phyloP scores from a whole-genome alignment of 1,284 basidiomycete species.

The Tilletiopsis washingtonensis region DNA sequence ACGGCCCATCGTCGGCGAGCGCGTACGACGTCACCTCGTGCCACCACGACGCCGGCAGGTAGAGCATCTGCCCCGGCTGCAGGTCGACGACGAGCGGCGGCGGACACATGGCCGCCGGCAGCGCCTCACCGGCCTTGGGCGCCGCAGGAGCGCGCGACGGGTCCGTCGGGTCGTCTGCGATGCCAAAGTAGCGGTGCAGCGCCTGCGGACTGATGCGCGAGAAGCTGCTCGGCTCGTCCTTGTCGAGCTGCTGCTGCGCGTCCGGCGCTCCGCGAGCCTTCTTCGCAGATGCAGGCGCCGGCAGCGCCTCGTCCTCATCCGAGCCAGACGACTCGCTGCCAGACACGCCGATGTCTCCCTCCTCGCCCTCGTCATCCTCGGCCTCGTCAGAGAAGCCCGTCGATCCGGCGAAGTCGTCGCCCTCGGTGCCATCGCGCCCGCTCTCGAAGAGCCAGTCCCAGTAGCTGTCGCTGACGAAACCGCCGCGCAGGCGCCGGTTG shows the following conservation, averaged over 20 bases:
- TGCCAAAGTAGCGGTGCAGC: conserved; percentile 27
- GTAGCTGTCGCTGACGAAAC: too few species aligned
- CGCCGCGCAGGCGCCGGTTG: too few species aligned
- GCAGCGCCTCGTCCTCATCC: background rate
- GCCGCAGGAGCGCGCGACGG: too few species aligned
- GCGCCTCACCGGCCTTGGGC: too few species aligned
- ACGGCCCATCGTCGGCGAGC: too few species aligned
- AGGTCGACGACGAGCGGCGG: conserved; percentile 37
- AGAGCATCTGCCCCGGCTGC: conserved; percentile 44
- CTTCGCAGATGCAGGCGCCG: background rate
- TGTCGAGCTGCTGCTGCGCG: conserved; percentile 3
- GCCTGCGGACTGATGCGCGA: conserved; percentile 28
- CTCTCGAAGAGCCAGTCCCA: too few species aligned
- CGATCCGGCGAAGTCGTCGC: too few species aligned
- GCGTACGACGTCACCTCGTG: conserved; percentile 44
- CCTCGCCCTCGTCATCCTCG: background rate
- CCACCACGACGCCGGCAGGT: conserved; percentile 44
- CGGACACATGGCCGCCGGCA: conserved; percentile 26
- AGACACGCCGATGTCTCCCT: conserved; percentile 11
- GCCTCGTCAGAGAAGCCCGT: background rate
- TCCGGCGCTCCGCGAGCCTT: background rate
- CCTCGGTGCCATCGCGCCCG: too few species aligned
- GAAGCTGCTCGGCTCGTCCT: conserved; percentile 41
- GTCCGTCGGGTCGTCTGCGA: conserved; percentile 15
- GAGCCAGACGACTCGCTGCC: conserved; percentile 3